These are phyloP conservation scores for Penicillium sp. DNA, from an alignment of 2,329 filamentous ascomycete species.

Conservation along the genomic window DNA sequence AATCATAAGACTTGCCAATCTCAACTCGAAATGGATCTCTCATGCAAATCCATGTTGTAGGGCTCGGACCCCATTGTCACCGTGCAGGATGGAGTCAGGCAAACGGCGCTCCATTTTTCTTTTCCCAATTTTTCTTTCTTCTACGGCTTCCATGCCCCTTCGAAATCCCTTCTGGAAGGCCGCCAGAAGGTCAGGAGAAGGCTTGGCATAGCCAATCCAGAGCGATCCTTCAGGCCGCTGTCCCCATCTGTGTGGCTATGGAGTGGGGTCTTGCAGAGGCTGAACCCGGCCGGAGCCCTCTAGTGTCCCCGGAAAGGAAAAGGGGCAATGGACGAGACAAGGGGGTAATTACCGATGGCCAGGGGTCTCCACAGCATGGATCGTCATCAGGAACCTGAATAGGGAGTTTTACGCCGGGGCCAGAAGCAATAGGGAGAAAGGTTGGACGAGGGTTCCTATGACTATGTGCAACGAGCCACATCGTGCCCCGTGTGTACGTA, in stretches of 20 bases:
- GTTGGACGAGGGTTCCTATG: conserved; percentile 7
- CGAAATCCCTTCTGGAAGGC: conserved; percentile 25
- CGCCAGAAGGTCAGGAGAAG: conserved; percentile 27
- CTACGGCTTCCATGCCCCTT: conserved; percentile 16
- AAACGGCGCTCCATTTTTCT: conserved; percentile 8
- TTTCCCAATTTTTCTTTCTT: neutral
- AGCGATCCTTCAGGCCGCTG: conserved; percentile 10
- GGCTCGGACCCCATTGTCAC: conserved; percentile 15
- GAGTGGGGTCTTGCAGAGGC: conserved; percentile 15
- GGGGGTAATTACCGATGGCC: conserved; percentile 18
- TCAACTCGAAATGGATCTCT: neutral
- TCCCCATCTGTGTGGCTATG: conserved; percentile 19
- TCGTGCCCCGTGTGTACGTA: conserved; percentile 13
- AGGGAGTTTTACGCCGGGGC: neutral
- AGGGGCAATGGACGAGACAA: conserved; percentile 13
- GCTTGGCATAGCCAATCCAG: conserved; percentile 20
- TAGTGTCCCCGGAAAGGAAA: conserved; percentile 17
- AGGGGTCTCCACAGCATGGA: conserved; percentile 10
- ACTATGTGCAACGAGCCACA: conserved; percentile 12
- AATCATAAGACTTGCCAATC: neutral
- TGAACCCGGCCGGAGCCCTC: conserved; percentile 16
- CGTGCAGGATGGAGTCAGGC: conserved; percentile 18
- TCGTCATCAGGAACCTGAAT: conserved; percentile 1
- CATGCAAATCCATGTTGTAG: neutral
- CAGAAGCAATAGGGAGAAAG: neutral